phyloP scores from a whole-genome alignment of 1,139 yeast genomes.

The Candida gigantensis region DNA sequence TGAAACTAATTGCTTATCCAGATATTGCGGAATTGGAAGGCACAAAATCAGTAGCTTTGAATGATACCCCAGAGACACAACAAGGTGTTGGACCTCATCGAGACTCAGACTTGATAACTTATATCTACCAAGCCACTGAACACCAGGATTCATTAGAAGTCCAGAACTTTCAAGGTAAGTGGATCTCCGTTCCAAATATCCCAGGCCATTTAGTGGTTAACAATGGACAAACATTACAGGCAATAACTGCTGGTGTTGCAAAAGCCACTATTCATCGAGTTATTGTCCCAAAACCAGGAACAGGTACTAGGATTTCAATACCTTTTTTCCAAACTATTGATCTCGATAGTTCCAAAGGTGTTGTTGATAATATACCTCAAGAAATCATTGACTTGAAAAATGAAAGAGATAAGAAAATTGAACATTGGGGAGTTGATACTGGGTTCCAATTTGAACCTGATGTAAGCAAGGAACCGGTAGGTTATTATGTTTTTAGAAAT shows the following conservation, averaged over 20 bases:
- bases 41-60: constrained; percentile 28
- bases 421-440: constrained; percentile 44
- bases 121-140: constrained; percentile 58
- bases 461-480: constrained; percentile 48
- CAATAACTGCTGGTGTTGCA: constrained; percentile 54
- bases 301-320: constrained; percentile 53
- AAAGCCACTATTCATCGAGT: constrained; percentile 72
- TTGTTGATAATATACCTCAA: constrained; percentile 32
- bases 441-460: constrained; percentile 55
- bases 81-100: constrained; percentile 77
- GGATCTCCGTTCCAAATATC: constrained; percentile 56
- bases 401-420: constrained; percentile 39
- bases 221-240: constrained; percentile 57
- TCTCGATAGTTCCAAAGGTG: constrained; percentile 42
- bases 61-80: constrained; percentile 45
- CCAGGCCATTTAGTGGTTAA: constrained; percentile 51
- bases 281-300: constrained; percentile 51
- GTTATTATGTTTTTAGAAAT: constrained; percentile 62
- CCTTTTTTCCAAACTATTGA: constrained; percentile 59
- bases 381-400: constrained; percentile 33
- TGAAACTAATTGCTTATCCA: constrained; percentile 57
- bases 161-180: constrained; percentile 60
- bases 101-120: constrained; percentile 65
- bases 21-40: constrained; percentile 32
- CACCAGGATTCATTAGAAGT: constrained; percentile 57